phyloP scores from a whole-genome alignment of 225 moss, liverwort and hornwort genomes.

The Climacium dendroides region DNA sequence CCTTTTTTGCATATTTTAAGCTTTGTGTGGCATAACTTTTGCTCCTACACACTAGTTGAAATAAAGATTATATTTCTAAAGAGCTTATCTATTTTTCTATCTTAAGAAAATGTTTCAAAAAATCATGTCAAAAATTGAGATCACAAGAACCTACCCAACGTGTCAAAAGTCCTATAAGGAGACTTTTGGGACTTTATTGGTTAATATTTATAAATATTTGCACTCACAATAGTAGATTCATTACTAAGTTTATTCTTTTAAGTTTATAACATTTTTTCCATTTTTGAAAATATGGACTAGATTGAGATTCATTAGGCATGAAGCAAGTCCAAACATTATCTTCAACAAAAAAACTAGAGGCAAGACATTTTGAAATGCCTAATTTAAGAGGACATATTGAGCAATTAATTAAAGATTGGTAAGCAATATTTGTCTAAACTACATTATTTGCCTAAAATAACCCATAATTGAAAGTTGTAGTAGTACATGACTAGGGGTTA shows the following conservation, averaged over 20 bases:
- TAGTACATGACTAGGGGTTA: neutral
- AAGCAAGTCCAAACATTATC: neutral
- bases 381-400: neutral
- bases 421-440: neutral
- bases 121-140: neutral
- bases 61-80: too few species aligned
- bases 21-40: neutral
- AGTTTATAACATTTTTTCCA: neutral
- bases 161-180: accelerated
- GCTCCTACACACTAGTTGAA: accelerated
- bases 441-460: accelerated
- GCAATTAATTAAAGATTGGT: accelerated
- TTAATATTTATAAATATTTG: neutral
- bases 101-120: neutral
- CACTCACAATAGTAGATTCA: neutral
- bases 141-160: accelerated
- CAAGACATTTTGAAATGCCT: neutral
- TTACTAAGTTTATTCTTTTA: neutral
- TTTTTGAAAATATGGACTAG: neutral
- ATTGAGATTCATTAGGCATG: neutral
- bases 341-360: too few species aligned
- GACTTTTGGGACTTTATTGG: neutral
- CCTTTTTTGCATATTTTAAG: neutral
- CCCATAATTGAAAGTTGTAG: neutral
- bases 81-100: neutral